A percentile compares a stretch with the other conserved stretches of the same genome.
Conservation (phyloP, 2,329 filamentous ascomycete genomes). For the Eurotiales sp. region DNA sequence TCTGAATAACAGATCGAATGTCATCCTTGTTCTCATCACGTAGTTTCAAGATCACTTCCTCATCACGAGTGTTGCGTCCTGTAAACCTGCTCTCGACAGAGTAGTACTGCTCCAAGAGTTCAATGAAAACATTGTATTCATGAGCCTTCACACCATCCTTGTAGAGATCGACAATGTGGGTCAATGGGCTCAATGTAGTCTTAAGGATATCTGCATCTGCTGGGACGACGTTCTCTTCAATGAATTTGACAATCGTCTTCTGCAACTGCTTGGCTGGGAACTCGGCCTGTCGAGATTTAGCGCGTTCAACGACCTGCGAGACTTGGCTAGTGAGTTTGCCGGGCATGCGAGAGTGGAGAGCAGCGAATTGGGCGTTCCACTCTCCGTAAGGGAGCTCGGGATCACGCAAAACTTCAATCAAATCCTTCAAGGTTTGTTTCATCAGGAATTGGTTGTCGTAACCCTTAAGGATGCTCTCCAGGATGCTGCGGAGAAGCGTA, state of each 20-base stretch:
- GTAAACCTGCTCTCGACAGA: conserved; percentile 85
- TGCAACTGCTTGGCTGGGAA: conserved; percentile 86
- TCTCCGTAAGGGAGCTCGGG: conserved; percentile 92
- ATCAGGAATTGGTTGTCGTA: conserved; percentile 99
- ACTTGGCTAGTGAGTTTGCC: conserved; percentile 83
- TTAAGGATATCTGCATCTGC: conserved; percentile 71
- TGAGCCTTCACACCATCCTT: conserved; percentile 83
- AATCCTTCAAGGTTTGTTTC: conserved; percentile 76
- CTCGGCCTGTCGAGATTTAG: conserved; percentile 71
- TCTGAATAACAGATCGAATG: conserved; percentile 77
- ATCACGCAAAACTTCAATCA: conserved; percentile 85
- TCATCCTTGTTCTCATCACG: conserved; percentile 97
- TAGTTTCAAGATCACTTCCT: conserved; percentile 88
- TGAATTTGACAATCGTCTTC: conserved; percentile 81
- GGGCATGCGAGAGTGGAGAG: conserved; percentile 95
- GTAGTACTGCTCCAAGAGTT: conserved; percentile 76
- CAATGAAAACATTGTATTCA: conserved; percentile 77
- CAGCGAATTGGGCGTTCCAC: conserved; percentile 93
- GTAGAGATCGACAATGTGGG: conserved; percentile 75
- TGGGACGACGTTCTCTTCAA: conserved; percentile 76
- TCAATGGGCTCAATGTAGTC: conserved; percentile 69
- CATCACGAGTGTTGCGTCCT: conserved; percentile 77
- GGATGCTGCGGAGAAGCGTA: conserved; percentile 68
- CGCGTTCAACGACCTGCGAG: conserved; percentile 79
- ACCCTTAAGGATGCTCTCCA: conserved; percentile 83